Evolutionary conservation across 352 stramenopile genomes (phyloP).

Genomic region (Globisporangium emineosum): DNA sequence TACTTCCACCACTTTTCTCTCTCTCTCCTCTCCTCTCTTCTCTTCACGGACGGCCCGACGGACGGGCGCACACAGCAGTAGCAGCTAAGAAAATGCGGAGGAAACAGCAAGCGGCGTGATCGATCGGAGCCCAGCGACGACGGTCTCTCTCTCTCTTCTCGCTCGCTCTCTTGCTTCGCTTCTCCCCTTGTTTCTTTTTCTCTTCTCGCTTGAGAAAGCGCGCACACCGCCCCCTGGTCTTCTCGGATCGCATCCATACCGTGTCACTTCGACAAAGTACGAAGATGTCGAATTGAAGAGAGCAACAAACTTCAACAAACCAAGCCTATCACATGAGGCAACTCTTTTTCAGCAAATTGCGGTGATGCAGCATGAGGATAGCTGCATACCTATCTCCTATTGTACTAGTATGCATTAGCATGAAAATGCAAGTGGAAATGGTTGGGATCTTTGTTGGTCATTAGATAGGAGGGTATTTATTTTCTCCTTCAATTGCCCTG

Average conservation of each 20-base stretch:
- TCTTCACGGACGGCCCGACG: not conserved
- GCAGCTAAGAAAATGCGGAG: not conserved
- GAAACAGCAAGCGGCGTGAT: not conserved
- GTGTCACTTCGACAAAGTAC: conserved; percentile 1
- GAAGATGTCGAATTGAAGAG: not conserved
- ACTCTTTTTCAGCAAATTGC: not conserved
- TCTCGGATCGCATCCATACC: conserved; percentile 8
- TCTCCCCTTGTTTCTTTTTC: conserved; percentile 6
- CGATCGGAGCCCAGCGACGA: not conserved
- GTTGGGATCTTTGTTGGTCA: no score
- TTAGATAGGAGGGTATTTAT: no score
- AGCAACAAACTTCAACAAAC: conserved; percentile 8
- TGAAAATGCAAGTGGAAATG: not conserved
- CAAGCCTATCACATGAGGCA: no score
- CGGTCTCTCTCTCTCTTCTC: not conserved
- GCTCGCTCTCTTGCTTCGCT: not conserved
- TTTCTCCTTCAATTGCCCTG: no score
- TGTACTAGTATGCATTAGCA: not conserved
- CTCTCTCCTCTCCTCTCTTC: not conserved
- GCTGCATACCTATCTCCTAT: no score
- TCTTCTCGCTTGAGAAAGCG: not conserved
- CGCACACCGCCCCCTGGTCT: conserved; percentile 3
- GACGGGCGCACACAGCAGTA: not conserved
- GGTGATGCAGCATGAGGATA: no score
- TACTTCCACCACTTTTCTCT: not conserved